Evolutionary conservation across 148 eudicot species (phyloP).

Genomic region (Suaeda aralocaspica): DNA sequence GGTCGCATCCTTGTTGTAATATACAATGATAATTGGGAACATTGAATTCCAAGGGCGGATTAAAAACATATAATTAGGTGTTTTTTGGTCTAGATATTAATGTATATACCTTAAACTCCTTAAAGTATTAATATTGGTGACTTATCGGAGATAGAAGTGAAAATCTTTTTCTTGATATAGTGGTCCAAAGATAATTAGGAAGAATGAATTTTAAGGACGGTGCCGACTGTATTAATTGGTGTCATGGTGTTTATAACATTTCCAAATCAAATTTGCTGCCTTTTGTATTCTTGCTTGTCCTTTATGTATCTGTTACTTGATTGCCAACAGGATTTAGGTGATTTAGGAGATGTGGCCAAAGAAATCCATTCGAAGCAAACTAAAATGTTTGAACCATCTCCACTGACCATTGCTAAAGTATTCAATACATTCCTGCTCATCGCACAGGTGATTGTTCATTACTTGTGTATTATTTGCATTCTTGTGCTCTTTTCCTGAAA

Average conservation of each 20-base stretch:
- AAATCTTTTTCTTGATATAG: too few species aligned
- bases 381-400: conserved; percentile 72
- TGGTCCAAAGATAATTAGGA: background rate
- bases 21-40: background rate
- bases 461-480: background rate
- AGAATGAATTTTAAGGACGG: background rate
- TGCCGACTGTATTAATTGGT: background rate
- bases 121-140: too few species aligned
- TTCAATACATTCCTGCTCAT: conserved; percentile 67
- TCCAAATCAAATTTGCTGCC: background rate
- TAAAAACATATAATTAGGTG: too few species aligned
- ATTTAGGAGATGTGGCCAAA: conserved; percentile 88
- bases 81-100: too few species aligned
- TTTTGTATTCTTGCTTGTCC: background rate
- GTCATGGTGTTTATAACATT: background rate
- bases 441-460: conserved; percentile 52
- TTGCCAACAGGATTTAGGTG: conserved; percentile 65
- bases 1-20: too few species aligned
- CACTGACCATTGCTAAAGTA: conserved; percentile 71
- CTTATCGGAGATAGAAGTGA: too few species aligned
- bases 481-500: background rate
- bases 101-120: too few species aligned
- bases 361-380: conserved; percentile 74
- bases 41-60: background rate
- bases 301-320: background rate